Conservation (phyloP, 2,329 filamentous ascomycete genomes). For the Talaromyces sp. region DNA sequence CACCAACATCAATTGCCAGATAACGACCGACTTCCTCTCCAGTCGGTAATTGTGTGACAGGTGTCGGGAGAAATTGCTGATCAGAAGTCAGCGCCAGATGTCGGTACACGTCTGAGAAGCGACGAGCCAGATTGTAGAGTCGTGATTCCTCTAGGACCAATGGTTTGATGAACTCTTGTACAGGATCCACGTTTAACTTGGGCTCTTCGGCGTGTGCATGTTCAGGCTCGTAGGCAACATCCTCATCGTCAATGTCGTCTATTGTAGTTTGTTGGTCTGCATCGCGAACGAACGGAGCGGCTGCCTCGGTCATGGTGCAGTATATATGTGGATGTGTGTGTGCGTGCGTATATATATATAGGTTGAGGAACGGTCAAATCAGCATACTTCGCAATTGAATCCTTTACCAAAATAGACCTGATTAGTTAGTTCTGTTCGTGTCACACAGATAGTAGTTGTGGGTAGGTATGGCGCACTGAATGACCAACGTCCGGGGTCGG, state of each 20-base stretch:
- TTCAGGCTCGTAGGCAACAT: slow-evolving; percentile 24
- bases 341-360: neutral
- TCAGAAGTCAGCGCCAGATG: slow-evolving; percentile 42
- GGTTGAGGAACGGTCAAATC: slow-evolving; percentile 1
- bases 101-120: slow-evolving; percentile 42
- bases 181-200: slow-evolving; percentile 28
- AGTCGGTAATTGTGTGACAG: slow-evolving; percentile 43
- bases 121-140: slow-evolving; percentile 43
- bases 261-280: slow-evolving; percentile 6
- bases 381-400: neutral
- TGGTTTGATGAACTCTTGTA: slow-evolving; percentile 40
- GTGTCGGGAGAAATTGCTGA: slow-evolving; percentile 45
- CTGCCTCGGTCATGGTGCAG: slow-evolving; percentile 2
- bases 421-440: neutral
- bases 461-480: neutral
- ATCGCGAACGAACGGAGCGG: slow-evolving; percentile 8
- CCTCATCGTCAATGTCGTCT: slow-evolving; percentile 26
- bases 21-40: slow-evolving; percentile 52
- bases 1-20: slow-evolving; percentile 54
- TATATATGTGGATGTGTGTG: neutral
- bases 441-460: neutral
- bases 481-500: neutral
- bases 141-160: slow-evolving; percentile 37
- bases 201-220: slow-evolving; percentile 24
- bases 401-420: neutral